Conservation (phyloP, 2,329 filamentous ascomycete genomes). For the Cladosporium cucumerinum region DNA sequence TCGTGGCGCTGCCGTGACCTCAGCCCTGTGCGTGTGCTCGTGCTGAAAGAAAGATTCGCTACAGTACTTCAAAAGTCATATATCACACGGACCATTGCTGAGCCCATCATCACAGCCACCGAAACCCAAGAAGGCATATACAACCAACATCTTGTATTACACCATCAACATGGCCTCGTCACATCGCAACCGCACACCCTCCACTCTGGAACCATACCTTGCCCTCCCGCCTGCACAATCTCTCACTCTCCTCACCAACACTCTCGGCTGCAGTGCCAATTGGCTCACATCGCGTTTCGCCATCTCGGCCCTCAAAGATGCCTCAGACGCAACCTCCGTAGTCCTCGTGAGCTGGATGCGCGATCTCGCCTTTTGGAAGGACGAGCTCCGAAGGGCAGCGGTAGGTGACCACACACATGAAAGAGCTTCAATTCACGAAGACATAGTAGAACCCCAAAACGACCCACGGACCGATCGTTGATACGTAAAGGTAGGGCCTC, state of each 20-base stretch:
- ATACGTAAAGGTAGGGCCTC: constrained; percentile 15
- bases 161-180: constrained; percentile 2
- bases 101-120: too few relatives aligned
- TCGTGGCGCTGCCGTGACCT: neutral
- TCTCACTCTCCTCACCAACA: constrained; percentile 65
- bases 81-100: neutral
- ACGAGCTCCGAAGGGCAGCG: constrained; percentile 47
- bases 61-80: too few relatives aligned
- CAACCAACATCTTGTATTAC: too few relatives aligned
- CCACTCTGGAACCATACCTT: constrained; percentile 63
- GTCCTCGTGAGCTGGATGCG: constrained; percentile 81
- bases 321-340: constrained; percentile 42
- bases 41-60: constrained; percentile 6
- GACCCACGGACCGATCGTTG: constrained; percentile 6
- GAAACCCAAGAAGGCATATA: too few relatives aligned
- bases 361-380: constrained; percentile 74
- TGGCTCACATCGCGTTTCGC: constrained; percentile 56
- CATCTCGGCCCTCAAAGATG: constrained; percentile 42
- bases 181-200: constrained; percentile 50
- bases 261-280: constrained; percentile 52
- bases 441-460: neutral
- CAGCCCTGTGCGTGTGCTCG: neutral
- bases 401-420: constrained; percentile 19
- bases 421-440: neutral
- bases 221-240: constrained; percentile 55